Percentiles rank a stretch among this genome's conserved stretches.
These are phyloP conservation scores for Cynanchum wilfordii DNA, from an alignment of 257 asterid species.

Conservation along the genomic window DNA sequence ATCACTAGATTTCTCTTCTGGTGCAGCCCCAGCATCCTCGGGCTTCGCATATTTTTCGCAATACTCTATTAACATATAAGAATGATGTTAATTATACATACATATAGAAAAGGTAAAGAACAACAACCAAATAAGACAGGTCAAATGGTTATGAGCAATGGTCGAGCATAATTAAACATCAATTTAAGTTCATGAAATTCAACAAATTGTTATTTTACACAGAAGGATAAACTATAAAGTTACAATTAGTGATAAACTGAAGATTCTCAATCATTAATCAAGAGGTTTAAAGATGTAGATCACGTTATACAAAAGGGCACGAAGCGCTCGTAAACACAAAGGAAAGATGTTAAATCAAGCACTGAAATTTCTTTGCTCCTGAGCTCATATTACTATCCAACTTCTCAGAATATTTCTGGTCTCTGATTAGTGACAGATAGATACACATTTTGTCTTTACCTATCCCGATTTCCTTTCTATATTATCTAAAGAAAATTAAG, in stretches of 20 bases:
- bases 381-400: background rate
- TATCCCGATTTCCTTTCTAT: background rate
- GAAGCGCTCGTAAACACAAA: background rate
- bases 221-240: background rate
- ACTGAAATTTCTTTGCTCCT: background rate
- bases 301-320: background rate
- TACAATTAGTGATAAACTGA: background rate
- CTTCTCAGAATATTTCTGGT: background rate
- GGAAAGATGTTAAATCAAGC: background rate
- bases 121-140: background rate
- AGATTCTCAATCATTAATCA: background rate
- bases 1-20: constrained; percentile 65
- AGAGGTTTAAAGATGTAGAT: background rate
- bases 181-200: background rate
- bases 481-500: background rate
- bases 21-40: constrained; percentile 62
- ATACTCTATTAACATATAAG: constrained; percentile 42
- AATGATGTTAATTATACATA: background rate
- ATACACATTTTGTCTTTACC: background rate
- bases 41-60: constrained; percentile 80
- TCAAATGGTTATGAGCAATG: background rate
- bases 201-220: background rate
- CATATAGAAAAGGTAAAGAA: background rate
- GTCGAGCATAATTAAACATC: background rate
- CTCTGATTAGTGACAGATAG: background rate